A percentile compares a stretch with the other conserved stretches of the same genome.
These are phyloP conservation scores for Solanum hybrid DNA, from an alignment of 305 asterid genomes.

Conservation along the genomic window DNA sequence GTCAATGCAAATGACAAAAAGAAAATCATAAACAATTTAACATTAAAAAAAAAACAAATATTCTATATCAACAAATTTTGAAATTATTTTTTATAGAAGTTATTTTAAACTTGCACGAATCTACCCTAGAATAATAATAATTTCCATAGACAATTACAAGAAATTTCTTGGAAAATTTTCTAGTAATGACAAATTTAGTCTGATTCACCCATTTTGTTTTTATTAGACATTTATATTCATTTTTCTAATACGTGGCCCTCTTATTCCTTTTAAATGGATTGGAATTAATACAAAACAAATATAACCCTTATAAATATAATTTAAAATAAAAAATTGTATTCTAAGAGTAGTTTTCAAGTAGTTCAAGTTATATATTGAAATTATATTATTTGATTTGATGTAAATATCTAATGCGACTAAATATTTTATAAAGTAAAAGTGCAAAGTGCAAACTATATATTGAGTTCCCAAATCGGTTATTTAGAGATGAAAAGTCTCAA, in stretches of 20 bases:
- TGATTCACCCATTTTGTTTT: neutral
- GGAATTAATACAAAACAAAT: neutral
- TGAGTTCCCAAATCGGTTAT: neutral
- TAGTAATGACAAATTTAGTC: neutral
- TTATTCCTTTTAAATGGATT: neutral
- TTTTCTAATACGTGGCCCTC: neutral
- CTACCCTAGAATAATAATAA: neutral
- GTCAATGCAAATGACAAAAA: slow-evolving; percentile 9
- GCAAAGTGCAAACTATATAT: neutral
- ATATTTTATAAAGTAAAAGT: neutral
- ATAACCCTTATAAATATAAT: neutral
- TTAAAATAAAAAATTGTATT: neutral
- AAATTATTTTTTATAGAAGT: neutral
- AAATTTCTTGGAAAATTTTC: slow-evolving; percentile 12
- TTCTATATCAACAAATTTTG: neutral
- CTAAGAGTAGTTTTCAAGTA: neutral
- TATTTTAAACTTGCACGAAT: slow-evolving; percentile 12
- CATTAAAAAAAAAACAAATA: neutral
- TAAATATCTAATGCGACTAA: neutral
- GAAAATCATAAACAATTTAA: neutral
- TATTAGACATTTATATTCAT: neutral
- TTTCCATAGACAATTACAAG: slow-evolving; percentile 7
- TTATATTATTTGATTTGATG: neutral
- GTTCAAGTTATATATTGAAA: neutral
- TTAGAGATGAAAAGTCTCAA: neutral